These are phyloP conservation scores for Pyrenochaeta sp. DNA, from an alignment of 2,329 filamentous ascomycete genomes.

Conservation along the genomic window DNA sequence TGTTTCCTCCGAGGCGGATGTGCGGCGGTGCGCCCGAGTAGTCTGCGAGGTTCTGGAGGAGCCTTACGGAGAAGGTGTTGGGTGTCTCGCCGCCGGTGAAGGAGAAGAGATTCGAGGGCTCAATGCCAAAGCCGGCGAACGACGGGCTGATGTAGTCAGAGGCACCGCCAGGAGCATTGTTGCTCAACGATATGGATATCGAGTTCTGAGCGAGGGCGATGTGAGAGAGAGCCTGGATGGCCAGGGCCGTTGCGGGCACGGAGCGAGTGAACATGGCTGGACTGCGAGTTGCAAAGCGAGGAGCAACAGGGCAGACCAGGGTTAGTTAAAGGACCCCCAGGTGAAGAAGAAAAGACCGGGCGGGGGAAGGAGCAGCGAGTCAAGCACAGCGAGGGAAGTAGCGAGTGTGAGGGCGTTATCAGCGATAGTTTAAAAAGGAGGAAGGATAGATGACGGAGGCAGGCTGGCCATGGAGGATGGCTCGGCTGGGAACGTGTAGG, in stretches of 20 bases:
- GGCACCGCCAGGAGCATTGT: slow-evolving; percentile 36
- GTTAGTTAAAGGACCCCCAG: neutral
- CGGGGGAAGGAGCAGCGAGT: neutral
- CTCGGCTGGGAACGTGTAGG: neutral
- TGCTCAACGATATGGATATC: slow-evolving; percentile 39
- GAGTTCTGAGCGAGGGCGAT: slow-evolving; percentile 37
- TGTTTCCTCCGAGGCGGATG: slow-evolving; percentile 61
- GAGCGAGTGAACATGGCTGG: slow-evolving; percentile 28
- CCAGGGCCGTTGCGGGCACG: slow-evolving; percentile 21
- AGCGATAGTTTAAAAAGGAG: neutral
- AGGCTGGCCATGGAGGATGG: neutral
- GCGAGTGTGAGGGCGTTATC: slow-evolving; percentile 1
- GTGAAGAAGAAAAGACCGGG: neutral
- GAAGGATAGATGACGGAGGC: neutral
- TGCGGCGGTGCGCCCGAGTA: slow-evolving; percentile 59
- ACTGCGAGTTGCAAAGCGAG: slow-evolving; percentile 2
- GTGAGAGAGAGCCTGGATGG: slow-evolving; percentile 25
- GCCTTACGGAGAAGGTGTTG: slow-evolving; percentile 57
- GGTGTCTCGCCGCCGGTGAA: slow-evolving; percentile 55
- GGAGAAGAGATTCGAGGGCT: slow-evolving; percentile 61
- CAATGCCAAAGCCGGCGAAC: slow-evolving; percentile 61
- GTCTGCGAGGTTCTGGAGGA: slow-evolving; percentile 58
- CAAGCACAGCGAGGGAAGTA: neutral
- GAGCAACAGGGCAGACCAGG: neutral
- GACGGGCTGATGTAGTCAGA: slow-evolving; percentile 51